Conservation (phyloP, 2,329 filamentous ascomycete species). For the Penicillium olsonii region DNA sequence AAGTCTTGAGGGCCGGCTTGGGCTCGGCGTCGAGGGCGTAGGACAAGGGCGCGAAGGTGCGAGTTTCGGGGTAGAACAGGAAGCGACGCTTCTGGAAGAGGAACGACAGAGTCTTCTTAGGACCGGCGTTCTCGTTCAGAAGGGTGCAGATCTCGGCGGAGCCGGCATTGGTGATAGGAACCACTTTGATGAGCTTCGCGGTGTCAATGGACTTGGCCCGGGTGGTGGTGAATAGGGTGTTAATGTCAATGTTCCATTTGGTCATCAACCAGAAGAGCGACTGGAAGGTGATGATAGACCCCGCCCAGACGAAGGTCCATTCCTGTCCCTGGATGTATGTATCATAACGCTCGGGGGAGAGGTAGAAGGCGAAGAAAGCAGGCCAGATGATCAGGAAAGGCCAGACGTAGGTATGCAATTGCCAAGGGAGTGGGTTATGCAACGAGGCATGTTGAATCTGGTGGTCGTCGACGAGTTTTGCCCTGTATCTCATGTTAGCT, state of each 20-base stretch:
- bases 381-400: constrained; percentile 93
- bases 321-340: constrained; percentile 90
- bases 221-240: constrained; percentile 76
- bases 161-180: constrained; percentile 86
- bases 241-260: constrained; percentile 92
- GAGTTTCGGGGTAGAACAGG: constrained; percentile 71
- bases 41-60: constrained; percentile 76
- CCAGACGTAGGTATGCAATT: constrained; percentile 87
- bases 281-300: constrained; percentile 83
- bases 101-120: constrained; percentile 79
- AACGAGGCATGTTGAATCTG: constrained; percentile 88
- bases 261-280: constrained; percentile 91
- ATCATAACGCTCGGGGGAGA: constrained; percentile 80
- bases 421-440: constrained; percentile 78
- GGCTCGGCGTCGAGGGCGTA: constrained; percentile 85
- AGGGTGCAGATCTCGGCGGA: constrained; percentile 83
- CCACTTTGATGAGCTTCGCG: constrained; percentile 86
- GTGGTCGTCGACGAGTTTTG: constrained; percentile 84
- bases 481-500: constrained; percentile 51
- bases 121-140: constrained; percentile 71
- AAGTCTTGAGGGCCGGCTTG: constrained; percentile 73
- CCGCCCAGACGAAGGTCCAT: constrained; percentile 97
- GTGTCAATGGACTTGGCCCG: constrained; percentile 69
- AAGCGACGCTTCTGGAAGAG: constrained; percentile 98
- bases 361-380: constrained; percentile 83